A percentile compares a stretch with the other conserved stretches of the same genome.
These are phyloP conservation scores for Cyclanthera cordifolia DNA, from an alignment of 306 rosid genomes.

Conservation along the genomic window DNA sequence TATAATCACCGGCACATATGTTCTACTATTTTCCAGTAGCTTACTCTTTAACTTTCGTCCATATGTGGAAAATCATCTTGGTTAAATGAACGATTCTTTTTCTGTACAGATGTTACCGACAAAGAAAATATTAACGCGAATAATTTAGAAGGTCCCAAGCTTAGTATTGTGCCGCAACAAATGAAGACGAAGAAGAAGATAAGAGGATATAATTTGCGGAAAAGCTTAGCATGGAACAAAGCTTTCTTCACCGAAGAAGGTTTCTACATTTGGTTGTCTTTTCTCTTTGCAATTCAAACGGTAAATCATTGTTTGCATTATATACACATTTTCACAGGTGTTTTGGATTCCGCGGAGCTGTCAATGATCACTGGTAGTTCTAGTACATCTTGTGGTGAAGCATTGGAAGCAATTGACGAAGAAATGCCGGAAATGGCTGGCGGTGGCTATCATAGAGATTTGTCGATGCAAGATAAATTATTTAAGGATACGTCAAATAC, in stretches of 20 bases:
- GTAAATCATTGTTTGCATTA: not conserved
- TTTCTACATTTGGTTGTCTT: not conserved
- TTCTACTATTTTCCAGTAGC: not conserved
- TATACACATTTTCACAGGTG: slow-evolving; percentile 33
- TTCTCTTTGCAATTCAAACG: not conserved
- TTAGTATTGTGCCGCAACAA: slow-evolving; percentile 45
- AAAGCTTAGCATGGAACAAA: slow-evolving; percentile 89
- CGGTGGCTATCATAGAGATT: slow-evolving; percentile 13
- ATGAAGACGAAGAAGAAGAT: slow-evolving; percentile 77
- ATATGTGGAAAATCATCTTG: not conserved
- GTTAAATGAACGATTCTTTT: slow-evolving; percentile 16
- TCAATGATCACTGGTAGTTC: slow-evolving; percentile 57
- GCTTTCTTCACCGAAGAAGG: slow-evolving; percentile 93
- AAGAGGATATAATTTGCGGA: slow-evolving; percentile 71
- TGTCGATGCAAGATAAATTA: slow-evolving; percentile 35
- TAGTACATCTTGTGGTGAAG: slow-evolving; percentile 19
- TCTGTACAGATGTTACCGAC: slow-evolving; percentile 14
- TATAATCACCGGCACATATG: too few relatives aligned
- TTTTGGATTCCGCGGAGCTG: slow-evolving; percentile 62
- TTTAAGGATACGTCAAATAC: slow-evolving; percentile 29
- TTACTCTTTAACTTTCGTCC: not conserved
- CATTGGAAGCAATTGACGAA: slow-evolving; percentile 40
- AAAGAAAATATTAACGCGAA: slow-evolving; percentile 36
- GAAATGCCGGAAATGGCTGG: slow-evolving; percentile 24
- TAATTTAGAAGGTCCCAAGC: slow-evolving; percentile 39